Conservation (phyloP, 768 basidiomycete species). For the Clavulina sp. region DNA sequence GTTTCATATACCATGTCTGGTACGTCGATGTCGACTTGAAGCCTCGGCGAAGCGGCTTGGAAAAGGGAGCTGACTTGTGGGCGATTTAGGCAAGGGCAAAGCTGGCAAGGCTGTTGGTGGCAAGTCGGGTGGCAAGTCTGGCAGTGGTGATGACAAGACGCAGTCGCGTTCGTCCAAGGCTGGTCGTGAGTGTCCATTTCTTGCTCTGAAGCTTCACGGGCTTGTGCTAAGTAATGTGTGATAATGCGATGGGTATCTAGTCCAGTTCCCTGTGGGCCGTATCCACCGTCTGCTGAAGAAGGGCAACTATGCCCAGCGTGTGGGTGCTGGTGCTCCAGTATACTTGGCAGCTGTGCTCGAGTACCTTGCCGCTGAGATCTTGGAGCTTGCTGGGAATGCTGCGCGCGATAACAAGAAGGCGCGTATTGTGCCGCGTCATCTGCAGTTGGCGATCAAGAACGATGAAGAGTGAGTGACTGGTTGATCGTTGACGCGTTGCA, state of each 20-base stretch:
- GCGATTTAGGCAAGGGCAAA: constrained; percentile 12
- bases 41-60: no score
- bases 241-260: constrained; percentile 7
- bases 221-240: not conserved
- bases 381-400: constrained; percentile 80
- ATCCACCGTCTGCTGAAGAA: constrained; percentile 76
- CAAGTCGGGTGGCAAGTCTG: constrained; percentile 19
- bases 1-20: constrained; percentile 4
- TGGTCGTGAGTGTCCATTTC: constrained; percentile 15
- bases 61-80: not conserved
- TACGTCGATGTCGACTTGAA: not conserved
- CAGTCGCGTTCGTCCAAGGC: constrained; percentile 26
- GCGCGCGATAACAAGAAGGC: constrained; percentile 87
- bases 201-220: no score
- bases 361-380: constrained; percentile 84
- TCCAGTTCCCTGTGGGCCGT: constrained; percentile 84
- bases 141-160: constrained; percentile 16
- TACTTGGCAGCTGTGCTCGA: constrained; percentile 85
- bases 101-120: constrained; percentile 15
- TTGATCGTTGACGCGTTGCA: no score
- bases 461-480: constrained; percentile 50
- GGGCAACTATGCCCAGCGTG: constrained; percentile 76
- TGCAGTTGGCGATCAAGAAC: constrained; percentile 84
- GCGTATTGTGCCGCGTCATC: constrained; percentile 85
- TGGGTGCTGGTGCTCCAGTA: constrained; percentile 85